Evolutionary conservation across 225 moss, liverwort and hornwort species (phyloP).

Genomic region (Rhytidiadelphus loreus): DNA sequence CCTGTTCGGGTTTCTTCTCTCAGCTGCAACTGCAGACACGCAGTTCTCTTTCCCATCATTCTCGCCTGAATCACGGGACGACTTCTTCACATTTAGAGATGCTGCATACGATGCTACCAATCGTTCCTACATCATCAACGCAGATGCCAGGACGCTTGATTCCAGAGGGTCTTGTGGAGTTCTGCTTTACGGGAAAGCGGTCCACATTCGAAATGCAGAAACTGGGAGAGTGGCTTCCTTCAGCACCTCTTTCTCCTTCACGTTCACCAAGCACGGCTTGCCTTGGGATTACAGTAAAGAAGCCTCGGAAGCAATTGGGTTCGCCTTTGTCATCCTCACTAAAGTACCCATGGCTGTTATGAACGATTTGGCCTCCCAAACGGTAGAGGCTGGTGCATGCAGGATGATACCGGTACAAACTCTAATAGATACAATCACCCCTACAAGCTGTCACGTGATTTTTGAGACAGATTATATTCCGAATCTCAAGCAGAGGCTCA

Average conservation of each 20-base stretch:
- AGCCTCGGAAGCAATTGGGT: not conserved
- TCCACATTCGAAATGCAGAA: not conserved
- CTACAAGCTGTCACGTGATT: rapidly evolving
- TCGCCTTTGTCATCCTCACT: not conserved
- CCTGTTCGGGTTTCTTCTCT: not conserved
- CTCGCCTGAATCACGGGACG: not conserved
- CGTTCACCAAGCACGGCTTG: not conserved
- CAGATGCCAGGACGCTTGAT: not conserved
- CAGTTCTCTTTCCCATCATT: not conserved
- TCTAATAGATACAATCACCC: not conserved
- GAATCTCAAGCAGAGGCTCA: not conserved
- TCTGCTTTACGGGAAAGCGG: not conserved
- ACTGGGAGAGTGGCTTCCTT: not conserved
- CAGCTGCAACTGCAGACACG: not conserved
- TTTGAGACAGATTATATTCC: not conserved
- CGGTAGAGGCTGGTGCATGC: not conserved
- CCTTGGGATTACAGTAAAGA: not conserved
- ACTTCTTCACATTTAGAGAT: not conserved
- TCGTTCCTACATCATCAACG: not conserved
- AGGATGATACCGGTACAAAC: not conserved
- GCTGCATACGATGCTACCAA: not conserved
- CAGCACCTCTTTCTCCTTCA: not conserved
- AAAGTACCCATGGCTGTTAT: not conserved
- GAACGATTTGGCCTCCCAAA: not conserved
- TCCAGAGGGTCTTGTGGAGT: not conserved